Evolutionary conservation across 1,284 basidiomycete genomes (phyloP).

Genomic region (Puccinia coronata): DNA sequence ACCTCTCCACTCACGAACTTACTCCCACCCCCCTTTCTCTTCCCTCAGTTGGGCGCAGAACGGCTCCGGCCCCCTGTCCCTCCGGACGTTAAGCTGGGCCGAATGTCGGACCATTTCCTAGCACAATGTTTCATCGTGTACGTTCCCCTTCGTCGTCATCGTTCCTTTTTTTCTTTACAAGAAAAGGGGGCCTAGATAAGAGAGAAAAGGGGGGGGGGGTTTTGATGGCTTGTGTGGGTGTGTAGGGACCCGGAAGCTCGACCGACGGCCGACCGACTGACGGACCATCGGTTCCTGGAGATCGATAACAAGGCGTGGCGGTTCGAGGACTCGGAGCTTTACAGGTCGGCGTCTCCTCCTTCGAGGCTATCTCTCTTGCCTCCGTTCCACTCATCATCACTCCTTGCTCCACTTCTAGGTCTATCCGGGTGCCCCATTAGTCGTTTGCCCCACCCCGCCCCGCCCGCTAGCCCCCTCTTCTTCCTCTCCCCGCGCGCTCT

Average conservation of each 20-base stretch:
- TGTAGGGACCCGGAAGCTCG: slow-evolving; percentile 78
- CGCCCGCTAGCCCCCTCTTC: too few species aligned
- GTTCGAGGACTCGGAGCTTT: slow-evolving; percentile 60
- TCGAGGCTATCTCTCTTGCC: background rate
- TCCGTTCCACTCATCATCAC: background rate
- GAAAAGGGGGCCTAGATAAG: background rate
- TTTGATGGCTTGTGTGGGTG: background rate
- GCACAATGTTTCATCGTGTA: slow-evolving; percentile 85
- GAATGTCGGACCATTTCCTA: slow-evolving; percentile 81
- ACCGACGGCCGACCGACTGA: slow-evolving; percentile 78
- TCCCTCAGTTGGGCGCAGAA: slow-evolving; percentile 71
- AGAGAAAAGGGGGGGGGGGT: background rate
- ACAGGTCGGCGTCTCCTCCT: slow-evolving; percentile 49
- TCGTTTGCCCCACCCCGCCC: too few species aligned
- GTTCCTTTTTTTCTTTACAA: background rate
- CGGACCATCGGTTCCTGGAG: slow-evolving; percentile 77
- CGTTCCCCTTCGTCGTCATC: too few species aligned
- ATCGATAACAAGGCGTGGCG: slow-evolving; percentile 72
- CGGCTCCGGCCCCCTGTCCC: slow-evolving; percentile 86
- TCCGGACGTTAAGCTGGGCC: slow-evolving; percentile 72
- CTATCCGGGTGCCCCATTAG: slow-evolving; percentile 18
- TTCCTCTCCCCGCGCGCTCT: background rate
- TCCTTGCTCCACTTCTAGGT: background rate
- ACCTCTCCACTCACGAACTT: background rate
- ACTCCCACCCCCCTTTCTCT: background rate